phyloP scores from a whole-genome alignment of 768 basidiomycete genomes.

The Mycena polygramma region DNA sequence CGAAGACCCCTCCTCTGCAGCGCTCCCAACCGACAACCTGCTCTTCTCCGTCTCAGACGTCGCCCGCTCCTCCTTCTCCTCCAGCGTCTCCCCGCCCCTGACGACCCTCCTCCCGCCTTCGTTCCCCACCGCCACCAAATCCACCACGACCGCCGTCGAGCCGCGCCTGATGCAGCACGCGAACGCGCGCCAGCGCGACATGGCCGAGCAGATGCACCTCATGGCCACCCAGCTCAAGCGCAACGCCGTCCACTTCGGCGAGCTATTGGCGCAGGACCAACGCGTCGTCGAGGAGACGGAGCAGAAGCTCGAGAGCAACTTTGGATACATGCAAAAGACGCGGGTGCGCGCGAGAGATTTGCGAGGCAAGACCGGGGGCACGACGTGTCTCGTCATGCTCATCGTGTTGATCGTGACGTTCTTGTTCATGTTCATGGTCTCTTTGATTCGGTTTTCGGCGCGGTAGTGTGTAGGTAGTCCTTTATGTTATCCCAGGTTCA shows the following conservation, averaged over 20 bases:
- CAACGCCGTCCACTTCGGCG: slow-evolving; percentile 85
- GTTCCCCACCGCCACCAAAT: slow-evolving; percentile 45
- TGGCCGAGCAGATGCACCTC: slow-evolving; percentile 78
- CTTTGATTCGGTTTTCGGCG: slow-evolving; percentile 71
- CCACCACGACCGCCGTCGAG: slow-evolving; percentile 47
- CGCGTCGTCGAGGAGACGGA: slow-evolving; percentile 75
- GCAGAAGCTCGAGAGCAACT: slow-evolving; percentile 81
- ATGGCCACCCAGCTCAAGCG: slow-evolving; percentile 93
- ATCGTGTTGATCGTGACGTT: slow-evolving; percentile 73
- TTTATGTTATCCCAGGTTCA: no score
- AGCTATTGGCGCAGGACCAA: slow-evolving; percentile 80
- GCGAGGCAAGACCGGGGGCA: slow-evolving; percentile 72
- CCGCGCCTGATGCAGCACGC: slow-evolving; percentile 66
- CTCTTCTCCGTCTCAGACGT: slow-evolving; percentile 55
- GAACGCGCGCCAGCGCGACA: slow-evolving; percentile 77
- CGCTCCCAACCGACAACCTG: slow-evolving; percentile 51
- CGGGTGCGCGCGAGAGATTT: slow-evolving; percentile 72
- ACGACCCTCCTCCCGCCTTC: slow-evolving; percentile 44
- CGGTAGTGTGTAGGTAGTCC: not conserved
- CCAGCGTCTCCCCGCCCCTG: slow-evolving; percentile 35
- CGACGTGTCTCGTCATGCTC: slow-evolving; percentile 78
- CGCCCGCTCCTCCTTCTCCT: slow-evolving; percentile 39
- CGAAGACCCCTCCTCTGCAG: slow-evolving; percentile 19
- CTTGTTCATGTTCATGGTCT: slow-evolving; percentile 79
- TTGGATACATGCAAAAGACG: slow-evolving; percentile 76